Base-by-base conservation (phyloP, 495 filamentous ascomycete species). In the Talaromyces proteolyticus region DNA sequence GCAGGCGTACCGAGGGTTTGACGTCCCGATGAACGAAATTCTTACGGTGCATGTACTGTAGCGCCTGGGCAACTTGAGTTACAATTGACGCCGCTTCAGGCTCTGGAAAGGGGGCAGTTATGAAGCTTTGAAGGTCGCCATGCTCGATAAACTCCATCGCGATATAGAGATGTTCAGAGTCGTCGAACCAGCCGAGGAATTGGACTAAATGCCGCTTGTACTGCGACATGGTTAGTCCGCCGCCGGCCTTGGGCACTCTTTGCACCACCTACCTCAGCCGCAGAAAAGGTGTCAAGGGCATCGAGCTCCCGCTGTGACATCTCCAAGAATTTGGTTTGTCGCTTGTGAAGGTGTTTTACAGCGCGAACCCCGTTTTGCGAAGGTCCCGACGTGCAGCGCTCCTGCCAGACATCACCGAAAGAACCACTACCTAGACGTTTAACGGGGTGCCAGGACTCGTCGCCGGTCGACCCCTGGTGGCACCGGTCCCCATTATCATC, bases 21-120 rank as follows among this genome's bases (percentile, higher is more conserved):
- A 78, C 39, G 53, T 79, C 76, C 12, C 76, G 52, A 47, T 80
- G 76, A 8, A 65, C 62, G 55, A 72, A 79, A 0, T 56, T 57
- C 37, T 75, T 64, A n/a, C 58, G 45, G 54, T 79, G 76, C 70
- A 80, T 75, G 24, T 69, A 58, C 4, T 45, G 25, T 8, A 79
- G 53, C 1, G 66, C 75, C 40, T 74, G 68, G 0, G 77, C 53
- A 3, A 79, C 40, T 50, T 80, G 75, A 4, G 44, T 54, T 1
- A 59, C 46, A 14, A 78, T 68, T 4, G 60, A 43, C 37, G 63
- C 50, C 6, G 55, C 69, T 21, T 78, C 64, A 12, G 16, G 8
- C 47, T 76, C 74, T 18, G 66, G 60, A 1, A 75, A 26, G 20
- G 55, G 56, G 4, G 42, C 53, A 23, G 18, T 26, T 12, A 59